A percentile compares a stretch with the other conserved stretches of the same genome.
Conservation (phyloP, 495 filamentous ascomycete species). For the Filosporella fistucella region DNA sequence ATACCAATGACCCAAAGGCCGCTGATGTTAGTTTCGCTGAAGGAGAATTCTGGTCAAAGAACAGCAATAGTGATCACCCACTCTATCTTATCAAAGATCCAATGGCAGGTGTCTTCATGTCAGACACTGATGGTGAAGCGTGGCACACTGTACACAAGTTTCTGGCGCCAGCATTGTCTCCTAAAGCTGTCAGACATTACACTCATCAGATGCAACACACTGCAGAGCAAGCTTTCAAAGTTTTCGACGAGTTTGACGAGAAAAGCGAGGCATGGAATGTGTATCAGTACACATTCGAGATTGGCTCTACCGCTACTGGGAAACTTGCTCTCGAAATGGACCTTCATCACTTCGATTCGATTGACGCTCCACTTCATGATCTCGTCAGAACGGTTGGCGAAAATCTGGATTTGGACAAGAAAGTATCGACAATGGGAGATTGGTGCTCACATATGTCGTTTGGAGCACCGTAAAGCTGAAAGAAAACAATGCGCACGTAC, state of each 20-base stretch:
- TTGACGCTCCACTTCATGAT: constrained; percentile 37
- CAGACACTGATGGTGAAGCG: constrained; percentile 43
- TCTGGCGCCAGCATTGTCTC: constrained; percentile 46
- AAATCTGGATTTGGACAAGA: constrained; percentile 45
- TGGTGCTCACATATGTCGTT: constrained; percentile 51
- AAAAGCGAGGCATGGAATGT: constrained; percentile 48
- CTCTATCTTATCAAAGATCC: constrained; percentile 40
- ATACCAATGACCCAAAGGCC: constrained; percentile 44
- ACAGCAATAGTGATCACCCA: constrained; percentile 44
- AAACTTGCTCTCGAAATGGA: constrained; percentile 47
- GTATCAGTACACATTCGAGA: constrained; percentile 57
- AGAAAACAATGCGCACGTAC: constrained; percentile 23
- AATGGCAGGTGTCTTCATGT: constrained; percentile 44
- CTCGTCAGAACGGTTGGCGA: constrained; percentile 38
- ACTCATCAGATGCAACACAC: constrained; percentile 47
- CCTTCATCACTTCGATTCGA: constrained; percentile 43
- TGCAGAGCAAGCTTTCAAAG: constrained; percentile 36
- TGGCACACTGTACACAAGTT: constrained; percentile 51
- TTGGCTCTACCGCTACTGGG: constrained; percentile 47
- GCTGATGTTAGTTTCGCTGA: constrained; percentile 38
- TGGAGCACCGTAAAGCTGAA: constrained; percentile 40
- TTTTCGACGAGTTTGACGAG: constrained; percentile 49
- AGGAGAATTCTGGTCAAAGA: constrained; percentile 47
- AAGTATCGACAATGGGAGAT: constrained; percentile 38
- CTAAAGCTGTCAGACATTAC: constrained; percentile 53